Evolutionary conservation across 129 eudicot genomes (phyloP), one percentile per base, ranked within the genome.

Genomic region (Cynara cardunculus): DNA sequence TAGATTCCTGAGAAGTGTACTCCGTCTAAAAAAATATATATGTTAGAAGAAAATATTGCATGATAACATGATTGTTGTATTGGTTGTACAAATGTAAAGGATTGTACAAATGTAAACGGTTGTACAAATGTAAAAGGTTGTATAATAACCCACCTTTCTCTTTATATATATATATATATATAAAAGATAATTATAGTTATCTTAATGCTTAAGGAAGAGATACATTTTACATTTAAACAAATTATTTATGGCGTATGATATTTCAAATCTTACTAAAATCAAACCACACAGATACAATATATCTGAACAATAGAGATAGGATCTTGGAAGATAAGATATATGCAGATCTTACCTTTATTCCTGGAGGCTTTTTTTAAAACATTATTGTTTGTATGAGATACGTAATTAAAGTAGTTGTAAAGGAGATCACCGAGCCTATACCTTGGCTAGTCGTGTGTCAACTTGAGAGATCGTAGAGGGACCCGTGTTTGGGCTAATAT

Each of bases 371-470:
- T 53, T 16, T 53, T 73, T n/a, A 13, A 41, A 44, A 27, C 62
- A 35, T 25, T 2, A 46, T 25, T 24, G 32, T 32, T 53, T 16
- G 25, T 18, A 26, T 13, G 37, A 74, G n/a, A 39, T 37, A 39
- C 13, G 46, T 37, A 37, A 7, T 1, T 37, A 9, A 5, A 37
- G 1, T 37, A 37, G 39, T 34, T 34, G 39, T 34, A 34, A 34
- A 34, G 9, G 16, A 41, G 4, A 11, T 41, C 4, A 41, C 16
- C 30, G 1, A 2, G 10, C 39, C 1, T 6, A 80, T 74, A 92
- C 97, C 99, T 92, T 90, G 39, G 86, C 67, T 30, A 80, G 82
- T 82, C 85, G 82, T 12, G 82, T 21, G 35, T 90, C 92, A 3
- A 82, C 35, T 59, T 83, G 88, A 10, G 85, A 37, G 59, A 88